Base-by-base conservation (phyloP, 495 filamentous ascomycete genomes). In the Talaromyces nanjingensis region DNA sequence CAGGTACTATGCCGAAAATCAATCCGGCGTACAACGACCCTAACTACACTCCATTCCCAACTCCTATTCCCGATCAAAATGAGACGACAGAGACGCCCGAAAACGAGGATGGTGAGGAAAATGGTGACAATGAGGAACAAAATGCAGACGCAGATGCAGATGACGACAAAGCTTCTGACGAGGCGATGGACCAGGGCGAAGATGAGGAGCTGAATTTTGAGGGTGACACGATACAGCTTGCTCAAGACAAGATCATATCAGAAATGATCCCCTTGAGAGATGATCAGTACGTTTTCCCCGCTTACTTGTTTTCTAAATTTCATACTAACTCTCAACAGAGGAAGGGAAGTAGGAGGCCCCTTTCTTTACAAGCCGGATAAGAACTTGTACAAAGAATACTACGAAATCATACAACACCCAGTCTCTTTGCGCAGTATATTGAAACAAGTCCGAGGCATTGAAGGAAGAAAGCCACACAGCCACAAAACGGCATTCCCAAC, bases 171-270 rank as follows among this genome's bases (percentile, higher is more conserved):
- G 57, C 56, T 42, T 47, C 75, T 67, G 65, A 63, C 57, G 61
- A 64, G 24, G 73, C 74, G 9, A 68, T 69, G 42, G 70, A 70
- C 39, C 69, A 68, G n/a, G 74, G 75, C 57, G 73, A 71, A 67
- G 83, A 83, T 58, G 74, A 79, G 60, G 77, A 76, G 62, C 79
- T 77, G 55, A 76, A 79, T 11, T 87, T 86, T 72, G 77, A 85
- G 64, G 85, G 86, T 49, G 83, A 89, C 58, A 86, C 68, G 22
- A 90, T 96, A 68, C 90, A 92, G 67, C 79, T 90, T 64, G 91
- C 90, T 1, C 91, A 96, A 70, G 89, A 93, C 63, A 89, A 89
- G 76, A 86, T 96, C 33, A 76, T 96, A 64, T 70, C 72, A 31
- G 87, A 89, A 65, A 65, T 91, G 59, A 79, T 91, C 11, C 78